phyloP scores from a whole-genome alignment of 2,329 filamentous ascomycete genomes.

The Alternaria viburni region DNA sequence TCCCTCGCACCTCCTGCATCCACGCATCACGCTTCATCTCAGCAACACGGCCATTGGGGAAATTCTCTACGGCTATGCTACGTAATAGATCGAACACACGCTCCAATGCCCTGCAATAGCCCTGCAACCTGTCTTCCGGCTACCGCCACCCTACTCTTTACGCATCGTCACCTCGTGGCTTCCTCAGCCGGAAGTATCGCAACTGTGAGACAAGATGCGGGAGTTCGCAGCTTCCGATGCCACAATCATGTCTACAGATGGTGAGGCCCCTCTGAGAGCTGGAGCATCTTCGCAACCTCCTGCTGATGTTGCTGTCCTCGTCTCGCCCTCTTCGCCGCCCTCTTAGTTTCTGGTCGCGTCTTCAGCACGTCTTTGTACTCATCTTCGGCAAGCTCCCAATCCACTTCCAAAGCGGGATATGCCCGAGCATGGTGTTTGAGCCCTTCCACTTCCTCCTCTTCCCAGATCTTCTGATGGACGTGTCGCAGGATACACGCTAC shows the following conservation, averaged over 20 bases:
- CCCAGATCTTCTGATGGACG: background rate
- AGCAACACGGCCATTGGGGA: background rate
- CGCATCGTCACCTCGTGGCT: background rate
- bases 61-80: fast-evolving
- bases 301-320: background rate
- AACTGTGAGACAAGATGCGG: background rate
- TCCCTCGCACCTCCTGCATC: background rate
- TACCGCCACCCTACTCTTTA: fast-evolving
- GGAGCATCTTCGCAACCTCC: background rate
- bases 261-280: background rate
- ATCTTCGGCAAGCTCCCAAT: background rate
- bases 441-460: background rate
- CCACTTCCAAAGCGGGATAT: background rate
- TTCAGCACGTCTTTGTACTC: background rate
- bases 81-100: background rate
- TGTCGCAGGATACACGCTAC: background rate
- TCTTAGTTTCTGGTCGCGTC: background rate
- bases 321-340: background rate
- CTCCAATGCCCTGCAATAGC: background rate
- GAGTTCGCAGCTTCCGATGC: background rate
- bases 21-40: background rate
- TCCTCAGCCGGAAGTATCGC: background rate
- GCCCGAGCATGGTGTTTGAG: background rate
- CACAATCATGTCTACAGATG: background rate
- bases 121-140: background rate